These are phyloP conservation scores for Maudiozyma serrabonitensis DNA, from an alignment of 805 yeast genomes.

Conservation along the genomic window DNA sequence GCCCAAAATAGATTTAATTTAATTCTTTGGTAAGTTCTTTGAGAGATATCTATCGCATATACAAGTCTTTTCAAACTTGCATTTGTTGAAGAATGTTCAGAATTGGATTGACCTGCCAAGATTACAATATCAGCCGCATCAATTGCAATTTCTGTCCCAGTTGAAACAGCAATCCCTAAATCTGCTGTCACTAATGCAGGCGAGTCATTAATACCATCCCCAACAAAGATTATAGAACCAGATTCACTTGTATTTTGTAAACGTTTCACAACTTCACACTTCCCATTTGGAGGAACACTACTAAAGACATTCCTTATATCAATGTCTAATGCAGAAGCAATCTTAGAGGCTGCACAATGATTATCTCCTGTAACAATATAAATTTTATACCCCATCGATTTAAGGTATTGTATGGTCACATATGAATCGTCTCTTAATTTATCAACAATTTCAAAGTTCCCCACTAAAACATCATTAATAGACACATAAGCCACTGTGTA, in stretches of 20 bases:
- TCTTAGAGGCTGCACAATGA: slow-evolving; percentile 45
- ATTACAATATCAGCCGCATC: slow-evolving; percentile 94
- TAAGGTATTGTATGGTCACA: slow-evolving; percentile 48
- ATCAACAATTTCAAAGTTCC: slow-evolving; percentile 62
- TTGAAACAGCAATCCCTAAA: slow-evolving; percentile 81
- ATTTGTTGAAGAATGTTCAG: slow-evolving; percentile 8
- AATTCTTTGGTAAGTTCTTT: slow-evolving; percentile 60
- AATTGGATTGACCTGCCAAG: slow-evolving; percentile 32
- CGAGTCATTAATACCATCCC: slow-evolving; percentile 97
- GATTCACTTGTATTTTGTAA: slow-evolving; percentile 35
- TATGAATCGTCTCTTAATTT: slow-evolving; percentile 55
- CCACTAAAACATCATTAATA: slow-evolving; percentile 49
- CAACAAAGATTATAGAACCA: slow-evolving; percentile 69
- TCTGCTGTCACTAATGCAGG: slow-evolving; percentile 88
- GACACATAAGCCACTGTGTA: slow-evolving; percentile 48
- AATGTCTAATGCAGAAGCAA: slow-evolving; percentile 63
- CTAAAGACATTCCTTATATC: slow-evolving; percentile 56
- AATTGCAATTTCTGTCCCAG: slow-evolving; percentile 93
- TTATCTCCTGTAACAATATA: slow-evolving; percentile 92
- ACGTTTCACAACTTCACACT: slow-evolving; percentile 53
- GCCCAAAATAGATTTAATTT: slow-evolving; percentile 85
- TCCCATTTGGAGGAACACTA: slow-evolving; percentile 67
- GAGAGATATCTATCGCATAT: slow-evolving; percentile 59
- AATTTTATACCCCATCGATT: slow-evolving; percentile 43
- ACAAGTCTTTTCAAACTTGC: slow-evolving; percentile 39